Evolutionary conservation across 768 basidiomycete genomes (phyloP).

Genomic region (Flagelloscypha sp.): DNA sequence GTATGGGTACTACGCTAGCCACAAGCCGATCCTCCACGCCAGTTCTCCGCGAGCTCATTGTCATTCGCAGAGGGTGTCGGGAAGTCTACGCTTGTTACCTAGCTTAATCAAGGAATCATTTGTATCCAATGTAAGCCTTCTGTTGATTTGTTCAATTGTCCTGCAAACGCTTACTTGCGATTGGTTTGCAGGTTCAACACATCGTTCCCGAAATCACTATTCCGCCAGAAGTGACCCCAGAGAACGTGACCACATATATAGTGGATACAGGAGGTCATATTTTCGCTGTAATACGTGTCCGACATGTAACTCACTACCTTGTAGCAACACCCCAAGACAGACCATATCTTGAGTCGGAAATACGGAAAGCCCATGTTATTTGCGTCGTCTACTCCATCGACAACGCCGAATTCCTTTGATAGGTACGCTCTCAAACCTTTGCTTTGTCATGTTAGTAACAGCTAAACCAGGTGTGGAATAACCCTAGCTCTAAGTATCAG

Average conservation of each 20-base stretch:
- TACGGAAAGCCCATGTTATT: conserved; percentile 96
- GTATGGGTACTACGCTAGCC: too few species aligned
- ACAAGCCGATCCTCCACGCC: too few species aligned
- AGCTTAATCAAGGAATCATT: conserved; percentile 94
- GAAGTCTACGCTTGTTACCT: conserved; percentile 95
- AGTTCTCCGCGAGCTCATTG: conserved; percentile 7
- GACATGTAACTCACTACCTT: conserved; percentile 8
- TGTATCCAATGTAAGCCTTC: conserved; percentile 66
- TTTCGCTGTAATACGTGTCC: conserved; percentile 1
- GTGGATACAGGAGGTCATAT: conserved; percentile 85
- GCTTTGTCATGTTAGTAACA: too few species aligned
- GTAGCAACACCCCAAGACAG: conserved; percentile 82
- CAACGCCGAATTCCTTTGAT: conserved; percentile 92
- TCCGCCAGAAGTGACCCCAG: conserved; percentile 93
- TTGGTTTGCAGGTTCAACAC: conserved; percentile 68
- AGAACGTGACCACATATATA: conserved; percentile 96
- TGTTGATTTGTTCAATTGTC: not conserved
- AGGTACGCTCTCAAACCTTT: too few species aligned
- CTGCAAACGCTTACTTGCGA: conserved; percentile 5
- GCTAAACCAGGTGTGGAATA: too few species aligned
- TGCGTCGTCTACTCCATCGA: conserved; percentile 97
- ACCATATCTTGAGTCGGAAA: conserved; percentile 85
- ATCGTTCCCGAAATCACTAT: conserved; percentile 97
- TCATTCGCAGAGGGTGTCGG: conserved; percentile 78
- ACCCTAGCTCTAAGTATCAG: too few species aligned